phyloP scores from a whole-genome alignment of 495 filamentous ascomycete genomes.

The Aspergillus avenaceus region DNA sequence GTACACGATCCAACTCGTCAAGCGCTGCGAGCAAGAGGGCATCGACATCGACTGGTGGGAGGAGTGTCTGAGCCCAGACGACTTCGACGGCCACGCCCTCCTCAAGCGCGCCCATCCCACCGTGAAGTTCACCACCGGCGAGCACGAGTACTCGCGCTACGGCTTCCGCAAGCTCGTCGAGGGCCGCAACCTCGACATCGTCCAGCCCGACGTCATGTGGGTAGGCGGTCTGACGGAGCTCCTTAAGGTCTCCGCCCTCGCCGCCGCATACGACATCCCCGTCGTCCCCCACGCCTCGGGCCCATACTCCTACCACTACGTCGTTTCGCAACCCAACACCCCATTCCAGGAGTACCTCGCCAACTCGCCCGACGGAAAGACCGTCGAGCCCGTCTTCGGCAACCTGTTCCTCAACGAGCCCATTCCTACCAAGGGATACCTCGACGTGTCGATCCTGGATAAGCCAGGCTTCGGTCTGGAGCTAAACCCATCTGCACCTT shows the following conservation, averaged over 20 bases:
- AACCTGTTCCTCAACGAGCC: conserved; percentile 89
- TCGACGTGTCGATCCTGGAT: conserved; percentile 73
- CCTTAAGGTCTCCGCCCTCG: conserved; percentile 82
- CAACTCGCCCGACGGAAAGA: conserved; percentile 85
- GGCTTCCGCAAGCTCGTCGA: conserved; percentile 93
- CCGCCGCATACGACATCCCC: conserved; percentile 86
- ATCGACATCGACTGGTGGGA: conserved; percentile 97
- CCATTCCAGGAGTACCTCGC: conserved; percentile 95
- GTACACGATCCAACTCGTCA: conserved; percentile 86
- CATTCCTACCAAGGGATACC: conserved; percentile 74
- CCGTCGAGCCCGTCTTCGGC: conserved; percentile 84
- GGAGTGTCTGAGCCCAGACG: conserved; percentile 84
- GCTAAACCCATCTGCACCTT: conserved; percentile 71
- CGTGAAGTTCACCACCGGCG: conserved; percentile 91
- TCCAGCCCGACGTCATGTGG: conserved; percentile 97
- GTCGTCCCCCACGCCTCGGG: conserved; percentile 93
- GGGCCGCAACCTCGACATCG: conserved; percentile 85
- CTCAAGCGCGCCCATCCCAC: conserved; percentile 86
- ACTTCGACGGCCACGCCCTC: conserved; percentile 82
- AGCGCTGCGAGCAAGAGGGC: conserved; percentile 69
- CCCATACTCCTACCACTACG: conserved; percentile 92
- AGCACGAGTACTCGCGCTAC: conserved; percentile 89
- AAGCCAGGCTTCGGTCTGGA: conserved; percentile 90
- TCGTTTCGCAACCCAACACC: conserved; percentile 82
- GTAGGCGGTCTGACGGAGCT: conserved; percentile 88